Evolutionary conservation across 345 rosid species (phyloP), one percentile per base, ranked within the genome.

Genomic region (Bruguiera sexangula): DNA sequence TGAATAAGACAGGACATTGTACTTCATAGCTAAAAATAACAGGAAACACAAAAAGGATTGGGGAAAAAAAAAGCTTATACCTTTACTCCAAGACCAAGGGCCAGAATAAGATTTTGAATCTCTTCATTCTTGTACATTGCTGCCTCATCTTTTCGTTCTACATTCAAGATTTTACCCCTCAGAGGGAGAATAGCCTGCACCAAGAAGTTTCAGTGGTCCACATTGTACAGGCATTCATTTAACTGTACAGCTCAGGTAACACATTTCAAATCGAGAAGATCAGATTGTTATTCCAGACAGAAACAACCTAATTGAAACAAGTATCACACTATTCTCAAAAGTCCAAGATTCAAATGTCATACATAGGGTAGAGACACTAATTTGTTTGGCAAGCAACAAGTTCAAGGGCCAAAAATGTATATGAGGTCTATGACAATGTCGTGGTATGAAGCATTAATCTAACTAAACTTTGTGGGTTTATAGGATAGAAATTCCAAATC

Each of bases 71-170:
- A 69, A 51, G 52, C 67, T 37, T 46, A 48, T 69, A 92, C 99
- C 93, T 92, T 96, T 29, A 96, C 97, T 70, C 99, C 99, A 61
- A 96, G 97, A 64, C 99, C 98, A 72, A 96, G 97, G 55, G 73
- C 99, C 70, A 86, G 93, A 73, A 96, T 96, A 51, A 96, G 88
- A 85, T 92, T 92, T 75, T 92, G 98, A 76, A 92, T 92, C 83
- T 96, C 98, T 84, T 92, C 88, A 34, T 96, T 96, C 86, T 90
- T 96, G 85, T 96, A 96, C 93, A 96, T 86, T 63, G 99, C 98
- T 20, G 97, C 91, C 80, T 96, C 98, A 58, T 96, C 99, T 82
- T 83, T 89, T 82, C 97, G 89, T 76, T 92, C 98, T 65, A 92
- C 82, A 74, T 96, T 96, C 70, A 96, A 78, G 75, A 96, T 96